These are phyloP conservation scores for Eucalyptus sp. DNA, from an alignment of 345 rosid species.

Conservation along the genomic window DNA sequence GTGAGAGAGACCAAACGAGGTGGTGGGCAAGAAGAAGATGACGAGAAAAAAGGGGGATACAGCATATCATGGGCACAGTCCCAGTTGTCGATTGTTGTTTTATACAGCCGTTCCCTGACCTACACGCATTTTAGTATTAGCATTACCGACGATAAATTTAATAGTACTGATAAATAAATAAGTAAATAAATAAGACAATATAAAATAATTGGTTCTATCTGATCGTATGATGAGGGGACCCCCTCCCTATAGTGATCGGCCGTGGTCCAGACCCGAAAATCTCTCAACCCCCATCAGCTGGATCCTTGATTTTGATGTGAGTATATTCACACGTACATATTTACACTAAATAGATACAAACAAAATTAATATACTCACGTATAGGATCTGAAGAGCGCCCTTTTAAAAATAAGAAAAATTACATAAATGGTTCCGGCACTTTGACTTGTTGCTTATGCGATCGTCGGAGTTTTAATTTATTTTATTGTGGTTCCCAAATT, in stretches of 20 bases:
- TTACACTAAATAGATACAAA: background rate
- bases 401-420: background rate
- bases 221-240: background rate
- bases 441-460: too few species aligned
- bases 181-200: too few species aligned
- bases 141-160: background rate
- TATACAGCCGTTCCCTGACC: background rate
- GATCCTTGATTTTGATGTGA: background rate
- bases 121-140: background rate
- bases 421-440: background rate
- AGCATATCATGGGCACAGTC: background rate
- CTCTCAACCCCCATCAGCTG: background rate
- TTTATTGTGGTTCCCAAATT: too few species aligned
- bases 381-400: background rate
- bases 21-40: background rate
- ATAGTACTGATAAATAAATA: background rate
- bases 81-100: background rate
- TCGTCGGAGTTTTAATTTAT: too few species aligned
- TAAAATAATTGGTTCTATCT: background rate
- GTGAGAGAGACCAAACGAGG: background rate
- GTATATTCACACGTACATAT: background rate
- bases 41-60: background rate
- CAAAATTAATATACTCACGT: background rate
- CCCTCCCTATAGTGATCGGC: background rate
- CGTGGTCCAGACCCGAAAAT: background rate